A percentile compares a stretch with the other conserved stretches of the same genome.
These are phyloP conservation scores for Purshia tridentata DNA, from an alignment of 306 rosid genomes.

Conservation along the genomic window DNA sequence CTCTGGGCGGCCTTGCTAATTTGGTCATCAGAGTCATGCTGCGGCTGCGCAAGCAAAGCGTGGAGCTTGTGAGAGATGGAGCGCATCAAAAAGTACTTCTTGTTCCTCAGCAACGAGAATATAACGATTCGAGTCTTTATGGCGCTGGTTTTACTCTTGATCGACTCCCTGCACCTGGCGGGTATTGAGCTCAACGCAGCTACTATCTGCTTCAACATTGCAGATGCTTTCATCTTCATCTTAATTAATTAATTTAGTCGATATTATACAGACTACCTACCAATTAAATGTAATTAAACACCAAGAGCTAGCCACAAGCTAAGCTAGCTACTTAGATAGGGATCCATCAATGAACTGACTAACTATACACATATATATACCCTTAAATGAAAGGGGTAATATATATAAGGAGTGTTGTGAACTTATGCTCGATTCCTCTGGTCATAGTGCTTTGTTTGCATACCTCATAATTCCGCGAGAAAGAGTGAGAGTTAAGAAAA, in stretches of 20 bases:
- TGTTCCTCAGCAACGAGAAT: conserved; percentile 45
- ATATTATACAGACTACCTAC: no score
- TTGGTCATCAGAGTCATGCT: conserved; percentile 3
- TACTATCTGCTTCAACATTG: conserved; percentile 33
- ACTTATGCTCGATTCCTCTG: no score
- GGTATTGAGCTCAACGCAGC: conserved; percentile 28
- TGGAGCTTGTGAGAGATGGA: conserved; percentile 45
- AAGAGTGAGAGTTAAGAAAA: no score
- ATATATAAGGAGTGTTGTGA: no score
- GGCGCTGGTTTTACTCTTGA: conserved; percentile 46
- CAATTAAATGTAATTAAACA: no score
- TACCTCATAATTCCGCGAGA: no score
- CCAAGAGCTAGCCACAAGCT: no score
- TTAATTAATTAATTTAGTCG: background rate
- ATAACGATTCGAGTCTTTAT: conserved; percentile 45
- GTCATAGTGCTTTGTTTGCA: no score
- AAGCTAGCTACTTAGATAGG: no score
- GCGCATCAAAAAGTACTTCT: conserved; percentile 37
- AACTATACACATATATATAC: no score
- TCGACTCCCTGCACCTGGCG: background rate
- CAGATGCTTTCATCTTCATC: conserved; percentile 29
- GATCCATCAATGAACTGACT: no score
- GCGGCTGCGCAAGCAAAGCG: conserved; percentile 30
- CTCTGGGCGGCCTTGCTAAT: background rate
- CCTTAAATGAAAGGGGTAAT: no score